Conservation (phyloP, 371 early-diverging fungal genomes). For the Rhizopus sp. region DNA sequence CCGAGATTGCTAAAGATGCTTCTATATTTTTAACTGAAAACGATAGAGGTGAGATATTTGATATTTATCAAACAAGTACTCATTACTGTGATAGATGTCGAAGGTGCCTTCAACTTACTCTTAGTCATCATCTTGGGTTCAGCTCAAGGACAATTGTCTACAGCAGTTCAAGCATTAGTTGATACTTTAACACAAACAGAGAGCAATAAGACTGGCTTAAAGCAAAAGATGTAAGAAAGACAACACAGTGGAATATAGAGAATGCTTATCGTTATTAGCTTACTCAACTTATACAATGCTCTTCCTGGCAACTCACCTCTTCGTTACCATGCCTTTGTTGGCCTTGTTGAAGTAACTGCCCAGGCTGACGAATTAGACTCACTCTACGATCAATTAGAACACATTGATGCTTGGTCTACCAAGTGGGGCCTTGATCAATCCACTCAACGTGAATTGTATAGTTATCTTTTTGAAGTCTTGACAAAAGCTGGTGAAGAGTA, state of each 20-base stretch:
- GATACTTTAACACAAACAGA: conserved; percentile 54
- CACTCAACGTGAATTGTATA: conserved; percentile 64
- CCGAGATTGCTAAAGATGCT: conserved; percentile 62
- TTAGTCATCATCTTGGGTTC: conserved; percentile 58
- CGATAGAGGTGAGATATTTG: conserved; percentile 52
- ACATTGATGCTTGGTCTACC: conserved; percentile 68
- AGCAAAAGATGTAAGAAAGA: conserved; percentile 63
- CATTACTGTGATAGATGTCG: conserved; percentile 56
- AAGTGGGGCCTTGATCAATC: conserved; percentile 74
- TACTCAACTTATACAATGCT: conserved; percentile 83
- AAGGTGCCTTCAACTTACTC: conserved; percentile 71
- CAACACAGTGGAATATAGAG: neutral
- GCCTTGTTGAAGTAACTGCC: conserved; percentile 76
- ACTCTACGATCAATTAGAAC: conserved; percentile 64
- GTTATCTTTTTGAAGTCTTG: conserved; percentile 65
- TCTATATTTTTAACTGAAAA: conserved; percentile 60
- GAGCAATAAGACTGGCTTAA: conserved; percentile 53
- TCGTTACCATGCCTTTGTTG: conserved; percentile 73
- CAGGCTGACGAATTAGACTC: conserved; percentile 73
- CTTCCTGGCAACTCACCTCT: conserved; percentile 64
- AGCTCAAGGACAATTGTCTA: conserved; percentile 33
- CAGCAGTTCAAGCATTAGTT: conserved; percentile 55
- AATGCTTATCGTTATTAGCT: conserved; percentile 42
- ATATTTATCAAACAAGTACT: conserved; percentile 1
- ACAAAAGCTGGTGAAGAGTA: conserved; percentile 65